phyloP scores from a whole-genome alignment of 208 protist genomes.

The Zelonia costaricensis region DNA sequence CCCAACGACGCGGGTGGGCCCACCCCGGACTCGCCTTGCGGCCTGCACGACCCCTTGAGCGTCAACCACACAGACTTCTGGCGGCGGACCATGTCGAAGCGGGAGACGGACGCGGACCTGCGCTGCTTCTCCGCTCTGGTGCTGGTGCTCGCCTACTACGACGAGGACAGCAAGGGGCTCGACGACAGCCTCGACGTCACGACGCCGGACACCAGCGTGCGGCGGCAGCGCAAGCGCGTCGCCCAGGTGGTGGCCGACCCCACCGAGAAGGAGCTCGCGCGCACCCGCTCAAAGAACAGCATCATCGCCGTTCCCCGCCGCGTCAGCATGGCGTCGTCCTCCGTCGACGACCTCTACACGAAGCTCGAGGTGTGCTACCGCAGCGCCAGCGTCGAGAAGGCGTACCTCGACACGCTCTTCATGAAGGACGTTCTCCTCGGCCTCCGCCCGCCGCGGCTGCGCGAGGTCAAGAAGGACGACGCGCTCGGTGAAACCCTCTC shows the following conservation, averaged over 20 bases:
- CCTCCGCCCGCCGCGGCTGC: conserved; percentile 1
- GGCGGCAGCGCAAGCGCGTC: conserved; percentile 8
- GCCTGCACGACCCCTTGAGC: neutral
- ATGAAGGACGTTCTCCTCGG: conserved; percentile 21
- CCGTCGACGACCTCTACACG: conserved; percentile 8
- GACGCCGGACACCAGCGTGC: conserved; percentile 2
- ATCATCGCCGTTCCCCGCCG: conserved; percentile 1
- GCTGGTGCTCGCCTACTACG: conserved; percentile 24
- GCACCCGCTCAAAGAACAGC: neutral
- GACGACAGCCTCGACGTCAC: conserved; percentile 6
- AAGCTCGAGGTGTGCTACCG: conserved; percentile 12
- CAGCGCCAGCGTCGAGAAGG: conserved; percentile 13
- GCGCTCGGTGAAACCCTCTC: neutral
- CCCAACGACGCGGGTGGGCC: no score
- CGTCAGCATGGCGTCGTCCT: conserved; percentile 1
- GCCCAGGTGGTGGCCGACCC: conserved; percentile 19
- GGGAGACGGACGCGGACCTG: conserved; percentile 18
- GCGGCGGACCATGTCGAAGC: conserved; percentile 4
- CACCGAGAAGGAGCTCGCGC: conserved; percentile 3
- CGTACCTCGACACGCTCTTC: conserved; percentile 20
- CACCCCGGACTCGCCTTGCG: neutral
- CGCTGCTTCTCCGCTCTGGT: conserved; percentile 20
- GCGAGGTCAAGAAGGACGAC: neutral
- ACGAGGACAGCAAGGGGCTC: conserved; percentile 11
- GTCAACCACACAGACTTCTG: neutral